phyloP scores from a whole-genome alignment of 805 yeast species.

The Tetrapisispora arboricola region DNA sequence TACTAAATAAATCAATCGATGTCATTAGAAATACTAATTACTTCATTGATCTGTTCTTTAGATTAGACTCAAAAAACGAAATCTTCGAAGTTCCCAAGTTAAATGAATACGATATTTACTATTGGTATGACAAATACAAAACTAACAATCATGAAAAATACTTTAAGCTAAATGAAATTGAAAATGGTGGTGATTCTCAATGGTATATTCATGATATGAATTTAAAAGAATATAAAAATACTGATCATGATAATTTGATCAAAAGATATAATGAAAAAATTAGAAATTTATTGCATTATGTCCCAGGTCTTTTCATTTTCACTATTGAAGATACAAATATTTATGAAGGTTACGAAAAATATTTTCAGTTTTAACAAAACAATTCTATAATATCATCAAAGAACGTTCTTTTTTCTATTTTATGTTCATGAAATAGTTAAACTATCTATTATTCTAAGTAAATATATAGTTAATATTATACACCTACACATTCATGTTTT shows the following conservation, averaged over 20 bases:
- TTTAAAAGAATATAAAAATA: neutral
- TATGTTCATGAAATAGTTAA: no score
- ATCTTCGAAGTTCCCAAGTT: neutral
- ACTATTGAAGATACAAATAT: neutral
- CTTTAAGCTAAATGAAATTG: no score
- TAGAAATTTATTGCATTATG: neutral
- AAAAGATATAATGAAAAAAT: neutral
- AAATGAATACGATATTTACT: neutral
- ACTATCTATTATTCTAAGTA: no score
- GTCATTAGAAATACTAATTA: neutral
- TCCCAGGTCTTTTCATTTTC: neutral
- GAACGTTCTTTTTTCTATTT: no score
- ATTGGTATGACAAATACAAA: neutral
- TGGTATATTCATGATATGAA: neutral
- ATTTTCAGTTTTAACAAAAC: neutral
- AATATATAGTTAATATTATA: neutral
- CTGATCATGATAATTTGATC: neutral
- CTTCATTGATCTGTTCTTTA: neutral
- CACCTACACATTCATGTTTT: slow-evolving; percentile 4
- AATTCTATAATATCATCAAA: no score
- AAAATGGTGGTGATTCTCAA: neutral
- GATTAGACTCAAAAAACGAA: neutral
- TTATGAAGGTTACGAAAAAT: slow-evolving; percentile 1
- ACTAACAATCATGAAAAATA: no score
- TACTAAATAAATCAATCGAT: neutral